Evolutionary conservation across 345 rosid species (phyloP), one percentile per base, ranked within the genome.

Genomic region (Eucalyptus curtisii): DNA sequence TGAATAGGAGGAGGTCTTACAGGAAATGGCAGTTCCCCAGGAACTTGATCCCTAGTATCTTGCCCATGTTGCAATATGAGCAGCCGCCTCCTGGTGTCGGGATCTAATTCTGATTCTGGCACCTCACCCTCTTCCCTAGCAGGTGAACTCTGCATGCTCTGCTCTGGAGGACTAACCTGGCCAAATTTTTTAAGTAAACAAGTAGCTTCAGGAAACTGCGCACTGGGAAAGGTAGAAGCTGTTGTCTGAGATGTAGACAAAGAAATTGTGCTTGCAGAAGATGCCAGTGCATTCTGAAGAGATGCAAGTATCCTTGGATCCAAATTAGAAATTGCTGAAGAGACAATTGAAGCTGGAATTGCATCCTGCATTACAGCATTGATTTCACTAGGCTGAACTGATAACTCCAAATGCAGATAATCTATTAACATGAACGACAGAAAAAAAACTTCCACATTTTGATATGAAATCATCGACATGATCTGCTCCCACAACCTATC

Each of bases 61-160:
- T 96, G 97, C 90, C 99, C 99, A 85, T 98, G 98, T 90, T 98
- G 98, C 93, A 98, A 95, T 93, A 98, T 97, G 89, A 98, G 99
- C 89, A 98, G 99, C 91, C 98, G 91, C 95, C 99, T 95, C 91
- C 99, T 93, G 42, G 99, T 97, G 93, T 96, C 97, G 50, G 99
- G 99, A 94, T 98, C 99, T 91, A 98, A 90, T 91, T 98, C 99
- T 86, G 99, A 97, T 93, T 96, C 99, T 59, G 98, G 99, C 80
- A 97, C 99, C 93, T 98, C 99, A 68, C 99, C 99, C 92, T 98
- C 99, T 94, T 97, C 99, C 91, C 99, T 95, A 82, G 96, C 99
- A 71, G 98, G 99, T 89, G 99, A 98, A 93, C 91, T 93, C 89
- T 95, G 99, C 94, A 96, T 91, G 92, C 93, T 96, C 90, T 93